phyloP scores from a whole-genome alignment of 2,329 filamentous ascomycete species.

The Alternaria gansuensis region DNA sequence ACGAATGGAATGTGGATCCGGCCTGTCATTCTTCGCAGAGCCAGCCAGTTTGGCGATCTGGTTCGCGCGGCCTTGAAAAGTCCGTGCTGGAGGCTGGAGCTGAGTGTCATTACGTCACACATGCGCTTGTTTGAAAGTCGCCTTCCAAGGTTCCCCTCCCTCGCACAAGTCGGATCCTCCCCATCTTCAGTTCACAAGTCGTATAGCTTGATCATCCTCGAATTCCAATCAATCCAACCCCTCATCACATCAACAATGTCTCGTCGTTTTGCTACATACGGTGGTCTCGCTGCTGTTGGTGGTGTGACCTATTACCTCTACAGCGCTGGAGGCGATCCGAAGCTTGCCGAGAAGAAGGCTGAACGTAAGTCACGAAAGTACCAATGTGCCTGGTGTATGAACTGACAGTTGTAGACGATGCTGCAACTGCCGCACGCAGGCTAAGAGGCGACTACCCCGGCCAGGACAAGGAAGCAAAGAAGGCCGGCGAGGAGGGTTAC shows the following conservation, averaged over 20 bases:
- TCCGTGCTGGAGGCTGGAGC: constrained; percentile 38
- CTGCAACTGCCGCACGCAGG: constrained; percentile 72
- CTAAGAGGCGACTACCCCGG: constrained; percentile 73
- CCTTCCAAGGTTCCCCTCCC: constrained; percentile 34
- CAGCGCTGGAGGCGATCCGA: constrained; percentile 79
- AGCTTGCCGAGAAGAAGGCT: constrained; percentile 83
- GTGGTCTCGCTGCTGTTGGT: constrained; percentile 61
- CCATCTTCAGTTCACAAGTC: constrained; percentile 16
- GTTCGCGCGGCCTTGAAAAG: constrained; percentile 23
- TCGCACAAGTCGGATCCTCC: constrained; percentile 15
- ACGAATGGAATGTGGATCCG: constrained; percentile 5
- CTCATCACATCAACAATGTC: constrained; percentile 38
- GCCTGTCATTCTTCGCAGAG: constrained; percentile 14
- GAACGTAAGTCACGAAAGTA: constrained; percentile 69
- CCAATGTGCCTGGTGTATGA: background rate
- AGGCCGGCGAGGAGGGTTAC: constrained; percentile 64
- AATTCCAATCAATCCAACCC: constrained; percentile 16
- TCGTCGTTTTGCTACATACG: constrained; percentile 39
- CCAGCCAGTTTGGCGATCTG: constrained; percentile 31
- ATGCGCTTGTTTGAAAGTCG: constrained; percentile 34
- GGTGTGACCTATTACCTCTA: constrained; percentile 88
- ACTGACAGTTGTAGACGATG: constrained; percentile 70
- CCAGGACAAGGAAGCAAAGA: constrained; percentile 69
- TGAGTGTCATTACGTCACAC: constrained; percentile 40
- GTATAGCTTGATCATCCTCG: constrained; percentile 12